These are phyloP conservation scores for Macrophomina pseudophaseolina DNA, from an alignment of 2,329 filamentous ascomycete species.

Conservation along the genomic window DNA sequence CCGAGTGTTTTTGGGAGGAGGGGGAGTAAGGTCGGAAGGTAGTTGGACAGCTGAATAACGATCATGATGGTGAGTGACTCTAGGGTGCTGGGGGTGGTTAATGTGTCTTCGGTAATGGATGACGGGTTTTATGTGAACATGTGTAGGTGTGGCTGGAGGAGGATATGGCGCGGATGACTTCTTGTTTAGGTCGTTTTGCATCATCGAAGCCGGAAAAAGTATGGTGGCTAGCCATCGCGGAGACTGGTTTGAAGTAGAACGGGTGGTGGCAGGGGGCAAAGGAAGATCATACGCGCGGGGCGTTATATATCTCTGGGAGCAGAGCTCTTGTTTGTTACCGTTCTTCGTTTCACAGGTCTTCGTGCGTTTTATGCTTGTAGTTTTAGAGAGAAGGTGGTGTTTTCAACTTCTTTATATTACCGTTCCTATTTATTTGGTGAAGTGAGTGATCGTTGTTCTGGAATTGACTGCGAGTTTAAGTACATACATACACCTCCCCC, in stretches of 20 bases:
- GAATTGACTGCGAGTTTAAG: no score
- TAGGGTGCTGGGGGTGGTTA: not conserved
- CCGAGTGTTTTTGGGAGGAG: slow-evolving; percentile 22
- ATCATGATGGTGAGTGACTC: not conserved
- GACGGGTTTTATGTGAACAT: not conserved
- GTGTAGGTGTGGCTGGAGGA: not conserved
- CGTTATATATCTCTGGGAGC: slow-evolving; percentile 16
- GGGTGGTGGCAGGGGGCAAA: not conserved
- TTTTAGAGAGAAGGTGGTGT: not conserved
- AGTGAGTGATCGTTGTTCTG: no score
- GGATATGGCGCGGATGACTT: not conserved
- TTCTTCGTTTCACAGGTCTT: not conserved
- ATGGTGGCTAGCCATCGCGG: not conserved
- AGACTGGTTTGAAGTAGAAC: not conserved
- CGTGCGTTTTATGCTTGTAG: not conserved
- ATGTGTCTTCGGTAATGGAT: not conserved
- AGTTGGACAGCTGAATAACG: not conserved
- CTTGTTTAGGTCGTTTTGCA: not conserved
- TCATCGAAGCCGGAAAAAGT: not conserved
- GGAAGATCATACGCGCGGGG: not conserved
- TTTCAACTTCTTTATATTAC: no score
- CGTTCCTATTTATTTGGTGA: no score
- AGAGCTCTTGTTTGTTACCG: not conserved
- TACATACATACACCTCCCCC: no score
- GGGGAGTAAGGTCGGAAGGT: slow-evolving; percentile 12